These are phyloP conservation scores for Penicillium nordicum DNA, from an alignment of 2,329 filamentous ascomycete species.

Conservation along the genomic window DNA sequence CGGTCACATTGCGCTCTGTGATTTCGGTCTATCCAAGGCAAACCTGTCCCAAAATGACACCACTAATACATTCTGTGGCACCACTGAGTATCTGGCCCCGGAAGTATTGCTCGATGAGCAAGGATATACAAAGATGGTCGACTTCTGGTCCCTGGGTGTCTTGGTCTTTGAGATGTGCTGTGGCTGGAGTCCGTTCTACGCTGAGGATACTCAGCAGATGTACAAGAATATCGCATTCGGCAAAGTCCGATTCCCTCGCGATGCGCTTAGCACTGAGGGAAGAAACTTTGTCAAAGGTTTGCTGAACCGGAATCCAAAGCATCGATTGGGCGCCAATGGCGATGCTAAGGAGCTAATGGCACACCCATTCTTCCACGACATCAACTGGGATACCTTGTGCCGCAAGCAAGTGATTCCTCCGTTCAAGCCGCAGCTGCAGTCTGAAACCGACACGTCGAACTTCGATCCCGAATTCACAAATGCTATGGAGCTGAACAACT, in stretches of 20 bases:
- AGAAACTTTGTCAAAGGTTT: constrained; percentile 97
- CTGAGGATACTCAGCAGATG: constrained; percentile 99
- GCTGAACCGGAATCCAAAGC: constrained; percentile 93
- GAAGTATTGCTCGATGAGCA: constrained; percentile 94
- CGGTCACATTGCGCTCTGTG: constrained; percentile 94
- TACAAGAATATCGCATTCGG: constrained; percentile 99
- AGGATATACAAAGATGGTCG: constrained; percentile 99
- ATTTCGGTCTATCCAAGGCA: constrained; percentile 96
- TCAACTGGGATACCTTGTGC: constrained; percentile 83
- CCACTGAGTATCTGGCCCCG: constrained; percentile 93
- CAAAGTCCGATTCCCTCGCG: constrained; percentile 92
- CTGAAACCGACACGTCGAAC: constrained; percentile 92
- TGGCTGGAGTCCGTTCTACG: constrained; percentile 98
- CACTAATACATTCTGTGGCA: constrained; percentile 98
- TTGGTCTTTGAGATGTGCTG: constrained; percentile 99
- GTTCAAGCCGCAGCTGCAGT: constrained; percentile 96
- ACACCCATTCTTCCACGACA: constrained; percentile 90
- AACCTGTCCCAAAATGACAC: constrained; percentile 96
- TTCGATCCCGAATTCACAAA: constrained; percentile 99
- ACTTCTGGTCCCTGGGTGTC: constrained; percentile 98
- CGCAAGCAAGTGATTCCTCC: constrained; percentile 93
- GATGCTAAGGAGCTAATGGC: constrained; percentile 93
- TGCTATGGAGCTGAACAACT: constrained; percentile 79
- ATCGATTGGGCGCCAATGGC: constrained; percentile 82
- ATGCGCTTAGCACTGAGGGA: constrained; percentile 90